phyloP scores from a whole-genome alignment of 164 flowering plant genomes.

The Magnolia kwangsiensis region DNA sequence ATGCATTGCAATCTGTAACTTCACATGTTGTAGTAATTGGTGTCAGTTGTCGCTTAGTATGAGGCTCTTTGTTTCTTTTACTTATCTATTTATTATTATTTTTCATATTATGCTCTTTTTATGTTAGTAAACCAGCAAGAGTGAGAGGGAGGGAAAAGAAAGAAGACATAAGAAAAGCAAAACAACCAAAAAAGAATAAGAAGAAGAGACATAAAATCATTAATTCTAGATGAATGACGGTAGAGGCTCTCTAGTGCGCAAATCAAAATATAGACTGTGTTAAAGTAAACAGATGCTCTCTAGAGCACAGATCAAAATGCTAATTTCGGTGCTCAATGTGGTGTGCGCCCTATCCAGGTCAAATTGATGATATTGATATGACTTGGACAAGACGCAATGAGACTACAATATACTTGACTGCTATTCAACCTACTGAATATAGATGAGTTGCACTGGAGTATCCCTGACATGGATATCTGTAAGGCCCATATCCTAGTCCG shows the following conservation, averaged over 20 bases:
- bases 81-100: neutral
- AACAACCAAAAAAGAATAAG: neutral
- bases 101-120: neutral
- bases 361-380: neutral
- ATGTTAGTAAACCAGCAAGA: neutral
- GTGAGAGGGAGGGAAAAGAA: neutral
- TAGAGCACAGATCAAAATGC: neutral
- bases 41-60: slow-evolving; percentile 85
- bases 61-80: slow-evolving; percentile 5
- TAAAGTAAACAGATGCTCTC: neutral
- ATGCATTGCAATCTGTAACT: slow-evolving; percentile 91
- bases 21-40: slow-evolving; percentile 97
- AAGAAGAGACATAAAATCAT: neutral
- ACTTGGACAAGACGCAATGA: neutral
- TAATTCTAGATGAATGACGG: neutral
- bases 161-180: neutral
- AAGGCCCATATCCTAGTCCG: no score
- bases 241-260: neutral
- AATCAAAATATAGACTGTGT: no score
- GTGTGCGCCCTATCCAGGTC: neutral
- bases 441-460: neutral
- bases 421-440: neutral
- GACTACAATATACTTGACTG: neutral
- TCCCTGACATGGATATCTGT: neutral
- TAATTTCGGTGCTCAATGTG: neutral